A percentile compares a stretch with the other conserved stretches of the same genome.
phyloP scores from a whole-genome alignment of 2,329 filamentous ascomycete genomes.

The Rutstroemia sp. region DNA sequence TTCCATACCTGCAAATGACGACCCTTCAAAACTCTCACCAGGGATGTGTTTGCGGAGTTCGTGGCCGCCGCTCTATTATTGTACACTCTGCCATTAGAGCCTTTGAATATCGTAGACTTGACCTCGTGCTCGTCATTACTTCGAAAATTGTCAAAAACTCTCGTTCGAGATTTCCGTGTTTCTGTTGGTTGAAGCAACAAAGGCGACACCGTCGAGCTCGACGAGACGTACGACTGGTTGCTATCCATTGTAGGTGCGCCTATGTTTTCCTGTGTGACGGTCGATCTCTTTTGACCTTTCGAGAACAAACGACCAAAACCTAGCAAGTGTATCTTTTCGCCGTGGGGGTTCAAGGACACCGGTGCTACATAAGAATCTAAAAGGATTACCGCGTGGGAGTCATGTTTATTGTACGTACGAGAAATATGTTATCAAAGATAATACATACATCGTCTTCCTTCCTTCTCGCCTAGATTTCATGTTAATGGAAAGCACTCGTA shows the following conservation, averaged over 20 bases:
- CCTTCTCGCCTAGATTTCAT: too few relatives aligned
- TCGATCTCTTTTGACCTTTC: neutral
- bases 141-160: slow-evolving; percentile 25
- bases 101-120: slow-evolving; percentile 12
- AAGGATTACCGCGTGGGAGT: too few relatives aligned
- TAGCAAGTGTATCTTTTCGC: too few relatives aligned
- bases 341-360: too few relatives aligned
- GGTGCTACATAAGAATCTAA: too few relatives aligned
- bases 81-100: slow-evolving; percentile 36
- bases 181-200: slow-evolving; percentile 19
- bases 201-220: slow-evolving; percentile 22
- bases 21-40: slow-evolving; percentile 71
- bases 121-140: slow-evolving; percentile 14
- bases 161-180: slow-evolving; percentile 14
- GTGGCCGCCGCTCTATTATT: slow-evolving; percentile 56
- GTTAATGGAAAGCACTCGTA: too few relatives aligned
- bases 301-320: too few relatives aligned
- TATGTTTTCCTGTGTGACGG: neutral
- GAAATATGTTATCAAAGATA: too few relatives aligned
- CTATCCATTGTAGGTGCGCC: slow-evolving; percentile 12
- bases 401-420: too few relatives aligned
- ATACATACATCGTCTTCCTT: too few relatives aligned
- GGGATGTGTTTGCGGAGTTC: slow-evolving; percentile 63
- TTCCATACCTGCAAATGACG: slow-evolving; percentile 52
- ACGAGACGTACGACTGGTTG: slow-evolving; percentile 17